Percentiles rank a stretch among this genome's conserved stretches.
Evolutionary conservation across 2,329 filamentous ascomycete genomes (phyloP).

Genomic region (Colletotrichum navitas): DNA sequence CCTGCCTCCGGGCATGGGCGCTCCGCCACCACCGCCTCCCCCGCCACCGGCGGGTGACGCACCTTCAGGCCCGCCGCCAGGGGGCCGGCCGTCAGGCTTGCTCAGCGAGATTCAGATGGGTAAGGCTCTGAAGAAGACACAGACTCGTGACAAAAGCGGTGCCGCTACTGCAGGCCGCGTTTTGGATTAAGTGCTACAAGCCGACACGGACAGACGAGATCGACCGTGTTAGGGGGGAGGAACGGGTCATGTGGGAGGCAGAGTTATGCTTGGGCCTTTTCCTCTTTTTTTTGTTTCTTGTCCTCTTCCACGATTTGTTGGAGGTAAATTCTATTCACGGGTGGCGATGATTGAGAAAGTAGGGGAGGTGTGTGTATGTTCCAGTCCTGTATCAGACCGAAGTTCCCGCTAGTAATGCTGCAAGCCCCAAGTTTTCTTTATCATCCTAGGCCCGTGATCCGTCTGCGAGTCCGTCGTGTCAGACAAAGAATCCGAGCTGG

Average conservation of each 20-base stretch:
- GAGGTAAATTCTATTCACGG: conserved; percentile 17
- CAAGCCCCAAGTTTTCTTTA: conserved; percentile 16
- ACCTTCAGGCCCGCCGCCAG: conserved; percentile 59
- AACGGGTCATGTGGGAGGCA: neutral
- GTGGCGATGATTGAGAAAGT: conserved; percentile 13
- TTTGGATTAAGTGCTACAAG: conserved; percentile 57
- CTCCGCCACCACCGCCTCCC: conserved; percentile 57
- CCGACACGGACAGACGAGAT: neutral
- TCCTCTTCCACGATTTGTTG: neutral
- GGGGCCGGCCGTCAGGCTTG: conserved; percentile 71
- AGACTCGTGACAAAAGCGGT: conserved; percentile 87
- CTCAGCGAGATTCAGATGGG: conserved; percentile 88
- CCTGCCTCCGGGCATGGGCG: conserved; percentile 55
- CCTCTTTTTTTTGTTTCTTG: neutral
- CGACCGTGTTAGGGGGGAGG: neutral
- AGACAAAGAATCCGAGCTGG: conserved; percentile 31
- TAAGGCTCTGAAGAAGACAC: conserved; percentile 83
- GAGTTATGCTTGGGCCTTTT: neutral
- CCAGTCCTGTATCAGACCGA: conserved; percentile 18
- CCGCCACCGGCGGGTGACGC: conserved; percentile 56
- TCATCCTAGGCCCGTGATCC: conserved; percentile 22
- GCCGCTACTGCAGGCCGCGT: conserved; percentile 83
- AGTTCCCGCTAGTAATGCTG: conserved; percentile 29
- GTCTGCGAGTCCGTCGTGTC: conserved; percentile 33
- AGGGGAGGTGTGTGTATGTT: conserved; percentile 7